Evolutionary conservation across 2,329 filamentous ascomycete genomes (phyloP), one percentile per base, ranked within the genome.

Genomic region (Emergomyces orientalis): DNA sequence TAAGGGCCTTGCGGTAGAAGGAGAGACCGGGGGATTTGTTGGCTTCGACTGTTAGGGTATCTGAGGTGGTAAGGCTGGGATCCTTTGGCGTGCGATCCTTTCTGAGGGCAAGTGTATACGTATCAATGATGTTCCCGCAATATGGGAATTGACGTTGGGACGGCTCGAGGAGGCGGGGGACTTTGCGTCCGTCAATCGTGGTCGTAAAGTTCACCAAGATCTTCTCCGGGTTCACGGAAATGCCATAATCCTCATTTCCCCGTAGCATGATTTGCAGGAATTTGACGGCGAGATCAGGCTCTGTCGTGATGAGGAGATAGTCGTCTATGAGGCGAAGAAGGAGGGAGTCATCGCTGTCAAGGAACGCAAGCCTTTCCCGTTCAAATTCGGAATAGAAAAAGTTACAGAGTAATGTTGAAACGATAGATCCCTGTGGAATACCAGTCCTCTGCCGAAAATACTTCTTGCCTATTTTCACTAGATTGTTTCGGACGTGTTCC

Each of bases 321-420:
- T 99, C 94, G 69, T 99, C 94, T 51, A 96, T 90, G 11, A 97
- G 81, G 19, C 94, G 84, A 60, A 97, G 75, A 8, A 99, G 79
- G 2, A 97, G 75, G 41, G 87, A 78, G n/a, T 74, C 71, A 9
- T 60, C 32, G 19, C 34, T 19, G 19, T 58, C 27, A 1, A 94
- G 75, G 71, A 97, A 97, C 0, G 71, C 72, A 2, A 97, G 79
- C 17, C 87, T 78, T 32, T 86, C 80, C 7, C 76, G 76, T 74
- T 99, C 94, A 1, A 97, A 83, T 65, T 94, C 86, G 6, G 90
- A 92, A 72, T 99, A 99, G 74, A 97, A 97, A 76, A 96, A 93
- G 75, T 91, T 97, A 80, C 94, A 97, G 5, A 99, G 80, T 49
- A 91, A 80, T 52, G 88, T 89, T 0, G 92, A 97, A 5, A 99